These are phyloP conservation scores for Gaeumannomyces sp. DNA, from an alignment of 2,329 filamentous ascomycete species.

Conservation along the genomic window DNA sequence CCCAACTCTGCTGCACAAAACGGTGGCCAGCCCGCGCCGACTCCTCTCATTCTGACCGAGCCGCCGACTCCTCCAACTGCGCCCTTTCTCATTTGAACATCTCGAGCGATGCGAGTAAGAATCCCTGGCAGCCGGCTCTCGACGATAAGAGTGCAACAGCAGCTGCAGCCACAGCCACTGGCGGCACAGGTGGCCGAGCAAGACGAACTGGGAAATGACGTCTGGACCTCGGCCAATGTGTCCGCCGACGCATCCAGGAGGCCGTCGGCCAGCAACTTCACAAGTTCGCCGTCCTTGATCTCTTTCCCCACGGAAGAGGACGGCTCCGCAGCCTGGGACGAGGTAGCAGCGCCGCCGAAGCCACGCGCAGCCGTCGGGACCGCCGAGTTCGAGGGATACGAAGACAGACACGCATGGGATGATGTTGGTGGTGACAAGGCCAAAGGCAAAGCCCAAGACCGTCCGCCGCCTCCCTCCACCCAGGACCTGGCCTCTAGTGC, in stretches of 20 bases:
- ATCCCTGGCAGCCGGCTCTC: conserved; percentile 38
- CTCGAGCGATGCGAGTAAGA: conserved; percentile 32
- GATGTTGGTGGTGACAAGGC: conserved; percentile 31
- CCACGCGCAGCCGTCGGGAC: conserved; percentile 18
- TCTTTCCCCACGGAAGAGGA: conserved; percentile 32
- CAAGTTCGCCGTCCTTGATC: conserved; percentile 27
- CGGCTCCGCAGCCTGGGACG: conserved; percentile 35
- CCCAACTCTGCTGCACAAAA: conserved; percentile 10
- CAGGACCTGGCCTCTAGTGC: conserved; percentile 9
- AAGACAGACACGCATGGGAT: conserved; percentile 45
- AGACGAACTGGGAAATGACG: conserved; percentile 25
- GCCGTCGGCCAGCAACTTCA: conserved; percentile 23
- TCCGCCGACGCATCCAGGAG: conserved; percentile 22
- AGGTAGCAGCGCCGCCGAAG: conserved; percentile 21
- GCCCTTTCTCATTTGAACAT: conserved; percentile 37
- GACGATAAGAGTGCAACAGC: conserved; percentile 24
- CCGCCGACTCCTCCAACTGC: conserved; percentile 24
- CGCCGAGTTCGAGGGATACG: conserved; percentile 26
- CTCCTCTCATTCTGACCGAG: not conserved
- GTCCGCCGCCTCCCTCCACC: conserved; percentile 14
- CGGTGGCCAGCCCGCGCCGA: conserved; percentile 11
- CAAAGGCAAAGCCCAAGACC: conserved; percentile 34
- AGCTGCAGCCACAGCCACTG: conserved; percentile 17
- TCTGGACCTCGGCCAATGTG: conserved; percentile 27
- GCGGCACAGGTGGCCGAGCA: conserved; percentile 16